These are phyloP conservation scores for Rutstroemia sp. DNA, from an alignment of 2,329 filamentous ascomycete species.

Conservation along the genomic window DNA sequence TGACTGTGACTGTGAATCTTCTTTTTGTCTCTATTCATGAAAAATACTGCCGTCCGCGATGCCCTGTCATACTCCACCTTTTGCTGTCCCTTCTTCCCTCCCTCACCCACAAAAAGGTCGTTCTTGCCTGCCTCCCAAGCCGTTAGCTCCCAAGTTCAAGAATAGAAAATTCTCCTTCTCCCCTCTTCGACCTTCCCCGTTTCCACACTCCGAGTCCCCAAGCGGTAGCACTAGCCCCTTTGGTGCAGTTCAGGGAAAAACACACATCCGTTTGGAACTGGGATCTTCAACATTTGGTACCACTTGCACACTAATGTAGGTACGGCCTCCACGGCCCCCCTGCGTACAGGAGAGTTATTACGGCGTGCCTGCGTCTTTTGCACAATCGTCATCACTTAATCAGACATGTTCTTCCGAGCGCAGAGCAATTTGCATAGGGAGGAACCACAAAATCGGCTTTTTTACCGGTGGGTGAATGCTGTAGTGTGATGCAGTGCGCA, in stretches of 20 bases:
- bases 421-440: slow-evolving; percentile 8
- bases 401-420: slow-evolving; percentile 1
- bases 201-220: slow-evolving; percentile 2
- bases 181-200: not conserved
- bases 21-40: not conserved
- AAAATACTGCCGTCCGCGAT: not conserved
- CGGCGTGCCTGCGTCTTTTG: not conserved
- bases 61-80: not conserved
- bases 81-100: not conserved
- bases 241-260: not conserved
- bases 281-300: too few species aligned
- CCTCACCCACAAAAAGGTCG: not conserved
- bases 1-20: not conserved
- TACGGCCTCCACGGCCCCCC: too few species aligned
- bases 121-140: not conserved
- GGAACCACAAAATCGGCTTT: slow-evolving; percentile 2
- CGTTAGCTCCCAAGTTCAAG: not conserved
- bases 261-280: not conserved
- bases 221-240: not conserved
- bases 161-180: slow-evolving; percentile 2
- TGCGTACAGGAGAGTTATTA: not conserved
- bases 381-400: slow-evolving; percentile 1
- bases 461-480: not conserved
- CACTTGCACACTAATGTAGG: too few species aligned
- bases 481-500: slow-evolving; percentile 4